Evolutionary conservation across 2,329 filamentous ascomycete genomes (phyloP).

Genomic region (Fusarium tupiense): DNA sequence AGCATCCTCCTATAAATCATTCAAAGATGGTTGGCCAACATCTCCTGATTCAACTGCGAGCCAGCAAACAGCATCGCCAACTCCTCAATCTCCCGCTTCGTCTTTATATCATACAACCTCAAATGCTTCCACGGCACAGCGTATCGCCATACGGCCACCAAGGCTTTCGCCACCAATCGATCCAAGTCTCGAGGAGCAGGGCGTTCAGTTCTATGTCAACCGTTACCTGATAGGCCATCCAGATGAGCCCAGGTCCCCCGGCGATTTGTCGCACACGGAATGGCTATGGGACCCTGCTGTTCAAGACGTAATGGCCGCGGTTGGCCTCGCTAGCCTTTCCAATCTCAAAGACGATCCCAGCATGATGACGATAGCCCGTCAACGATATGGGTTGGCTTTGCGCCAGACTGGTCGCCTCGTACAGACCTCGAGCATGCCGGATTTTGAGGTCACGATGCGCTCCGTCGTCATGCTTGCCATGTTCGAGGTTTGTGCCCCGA

Average conservation of each 20-base stretch:
- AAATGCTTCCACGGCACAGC: neutral
- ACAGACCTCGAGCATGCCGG: constrained; percentile 45
- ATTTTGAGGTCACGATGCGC: constrained; percentile 58
- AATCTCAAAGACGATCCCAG: constrained; percentile 60
- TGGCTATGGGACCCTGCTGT: constrained; percentile 54
- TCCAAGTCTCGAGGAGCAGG: constrained; percentile 57
- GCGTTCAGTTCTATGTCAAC: constrained; percentile 61
- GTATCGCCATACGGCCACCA: constrained; percentile 6
- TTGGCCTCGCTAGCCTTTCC: constrained; percentile 67
- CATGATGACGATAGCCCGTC: constrained; percentile 58
- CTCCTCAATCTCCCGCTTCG: constrained; percentile 31
- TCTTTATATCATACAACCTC: constrained; percentile 14
- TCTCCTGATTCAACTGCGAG: constrained; percentile 26
- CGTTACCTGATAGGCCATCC: constrained; percentile 62
- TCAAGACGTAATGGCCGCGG: constrained; percentile 63
- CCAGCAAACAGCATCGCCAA: constrained; percentile 27
- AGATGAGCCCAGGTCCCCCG: constrained; percentile 55
- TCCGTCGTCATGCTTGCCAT: constrained; percentile 67
- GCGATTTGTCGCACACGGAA: constrained; percentile 49
- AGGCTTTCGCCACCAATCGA: constrained; percentile 47
- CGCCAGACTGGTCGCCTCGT: constrained; percentile 57
- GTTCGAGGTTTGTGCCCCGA: constrained; percentile 62
- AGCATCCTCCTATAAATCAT: constrained; percentile 30
- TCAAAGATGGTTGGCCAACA: constrained; percentile 30
- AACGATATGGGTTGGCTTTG: constrained; percentile 65